These are phyloP conservation scores for Flaveria robusta DNA, from an alignment of 129 eudicot species.

Conservation along the genomic window DNA sequence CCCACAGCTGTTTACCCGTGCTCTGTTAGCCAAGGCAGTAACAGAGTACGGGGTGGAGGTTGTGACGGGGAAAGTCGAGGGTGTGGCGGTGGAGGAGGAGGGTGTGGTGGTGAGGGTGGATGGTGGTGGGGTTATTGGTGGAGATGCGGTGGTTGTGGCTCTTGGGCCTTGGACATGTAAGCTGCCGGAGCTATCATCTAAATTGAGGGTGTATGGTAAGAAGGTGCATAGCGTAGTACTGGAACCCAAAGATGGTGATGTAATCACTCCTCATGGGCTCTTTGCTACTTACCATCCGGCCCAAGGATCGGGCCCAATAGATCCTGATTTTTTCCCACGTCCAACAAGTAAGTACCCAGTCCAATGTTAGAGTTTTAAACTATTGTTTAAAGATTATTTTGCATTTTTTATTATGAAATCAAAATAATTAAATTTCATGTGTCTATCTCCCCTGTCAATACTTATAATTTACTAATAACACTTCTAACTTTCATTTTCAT, in stretches of 20 bases:
- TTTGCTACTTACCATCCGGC: slow-evolving; percentile 57
- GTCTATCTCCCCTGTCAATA: no score
- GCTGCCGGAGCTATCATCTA: slow-evolving; percentile 37
- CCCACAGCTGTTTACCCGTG: slow-evolving; percentile 59
- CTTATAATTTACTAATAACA: no score
- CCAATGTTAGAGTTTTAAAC: background rate
- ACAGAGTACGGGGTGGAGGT: slow-evolving; percentile 56
- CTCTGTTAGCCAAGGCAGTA: slow-evolving; percentile 62
- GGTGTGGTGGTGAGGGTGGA: slow-evolving; percentile 48
- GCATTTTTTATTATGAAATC: no score
- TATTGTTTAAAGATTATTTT: no score
- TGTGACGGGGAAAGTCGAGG: slow-evolving; percentile 62
- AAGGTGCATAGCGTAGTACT: slow-evolving; percentile 79
- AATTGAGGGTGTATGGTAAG: slow-evolving; percentile 63
- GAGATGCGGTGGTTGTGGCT: slow-evolving; percentile 78
- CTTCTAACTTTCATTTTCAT: no score
- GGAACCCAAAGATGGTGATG: slow-evolving; percentile 58
- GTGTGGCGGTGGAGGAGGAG: slow-evolving; percentile 55
- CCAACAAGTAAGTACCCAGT: slow-evolving; percentile 45
- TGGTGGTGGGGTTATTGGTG: slow-evolving; percentile 55
- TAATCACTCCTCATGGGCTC: slow-evolving; percentile 63
- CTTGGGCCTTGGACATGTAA: slow-evolving; percentile 89
- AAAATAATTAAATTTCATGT: no score
- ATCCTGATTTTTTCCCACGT: slow-evolving; percentile 83
- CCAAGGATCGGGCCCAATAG: slow-evolving; percentile 56